phyloP scores from a whole-genome alignment of 257 asterid species.

The Solanum megistacrolobum region DNA sequence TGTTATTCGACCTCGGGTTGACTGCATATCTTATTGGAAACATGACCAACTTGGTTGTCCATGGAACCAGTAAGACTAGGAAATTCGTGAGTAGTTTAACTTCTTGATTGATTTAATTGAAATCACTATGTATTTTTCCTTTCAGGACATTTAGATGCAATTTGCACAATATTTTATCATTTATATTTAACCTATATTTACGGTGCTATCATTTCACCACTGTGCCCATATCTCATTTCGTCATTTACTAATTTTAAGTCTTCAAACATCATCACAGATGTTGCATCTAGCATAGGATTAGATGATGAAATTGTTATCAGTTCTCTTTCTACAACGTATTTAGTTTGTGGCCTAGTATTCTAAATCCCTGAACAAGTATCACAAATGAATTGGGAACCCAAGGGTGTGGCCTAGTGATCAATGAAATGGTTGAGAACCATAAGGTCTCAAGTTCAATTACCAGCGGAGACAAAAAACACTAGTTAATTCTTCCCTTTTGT shows the following conservation, averaged over 20 bases:
- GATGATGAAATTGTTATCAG: background rate
- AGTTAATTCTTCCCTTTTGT: background rate
- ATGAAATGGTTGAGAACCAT: background rate
- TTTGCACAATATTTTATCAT: background rate
- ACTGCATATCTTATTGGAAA: slow-evolving; percentile 71
- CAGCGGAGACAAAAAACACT: background rate
- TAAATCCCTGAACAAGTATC: background rate
- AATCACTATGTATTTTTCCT: background rate
- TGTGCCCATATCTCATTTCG: background rate
- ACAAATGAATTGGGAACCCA: background rate
- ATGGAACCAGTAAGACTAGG: slow-evolving; percentile 62
- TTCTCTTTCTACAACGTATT: background rate
- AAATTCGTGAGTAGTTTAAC: slow-evolving; percentile 48
- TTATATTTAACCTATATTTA: background rate
- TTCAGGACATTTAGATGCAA: background rate
- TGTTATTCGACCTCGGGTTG: slow-evolving; percentile 63
- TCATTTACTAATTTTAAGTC: background rate
- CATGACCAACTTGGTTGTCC: slow-evolving; percentile 86
- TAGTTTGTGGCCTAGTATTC: background rate
- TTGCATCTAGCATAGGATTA: background rate
- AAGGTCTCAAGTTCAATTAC: background rate
- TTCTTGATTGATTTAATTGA: background rate
- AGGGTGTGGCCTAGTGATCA: background rate
- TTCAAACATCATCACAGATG: background rate
- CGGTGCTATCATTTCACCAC: background rate